Percentiles rank a stretch among this genome's conserved stretches.
Evolutionary conservation across 1,284 basidiomycete species (phyloP).

Genomic region (Cutaneotrichosporon sp.): DNA sequence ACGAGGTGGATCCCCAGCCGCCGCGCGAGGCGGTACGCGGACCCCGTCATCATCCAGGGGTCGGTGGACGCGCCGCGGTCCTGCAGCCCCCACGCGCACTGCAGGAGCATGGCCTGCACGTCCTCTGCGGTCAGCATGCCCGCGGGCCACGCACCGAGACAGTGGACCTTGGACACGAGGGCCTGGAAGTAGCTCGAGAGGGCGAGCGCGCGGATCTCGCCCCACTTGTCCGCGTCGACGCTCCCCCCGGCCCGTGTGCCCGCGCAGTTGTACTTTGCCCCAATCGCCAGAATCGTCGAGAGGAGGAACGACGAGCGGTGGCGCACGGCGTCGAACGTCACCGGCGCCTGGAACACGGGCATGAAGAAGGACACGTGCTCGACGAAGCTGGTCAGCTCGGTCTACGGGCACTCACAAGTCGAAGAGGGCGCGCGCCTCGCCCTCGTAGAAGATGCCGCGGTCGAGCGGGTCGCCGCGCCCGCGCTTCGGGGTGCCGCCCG

Average conservation of each 20-base stretch:
- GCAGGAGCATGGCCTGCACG: slow-evolving; percentile 26
- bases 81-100: slow-evolving; percentile 26
- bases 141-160: slow-evolving; percentile 19
- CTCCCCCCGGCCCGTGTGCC: neutral
- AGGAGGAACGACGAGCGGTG: slow-evolving; percentile 27
- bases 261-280: slow-evolving; percentile 24
- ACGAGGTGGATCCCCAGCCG: slow-evolving; percentile 26
- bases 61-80: slow-evolving; percentile 31
- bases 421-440: slow-evolving; percentile 22
- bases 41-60: slow-evolving; percentile 30
- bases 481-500: slow-evolving; percentile 21
- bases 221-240: slow-evolving; percentile 22
- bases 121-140: slow-evolving; percentile 20
- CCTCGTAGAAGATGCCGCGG: slow-evolving; percentile 20
- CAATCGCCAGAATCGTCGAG: slow-evolving; percentile 28
- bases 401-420: slow-evolving; percentile 18
- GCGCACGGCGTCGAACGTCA: slow-evolving; percentile 27
- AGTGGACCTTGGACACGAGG: slow-evolving; percentile 31
- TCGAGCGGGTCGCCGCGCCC: slow-evolving; percentile 29
- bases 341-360: slow-evolving; percentile 28
- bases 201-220: slow-evolving; percentile 23
- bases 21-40: slow-evolving; percentile 24
- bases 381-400: slow-evolving; percentile 19
- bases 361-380: slow-evolving; percentile 28
- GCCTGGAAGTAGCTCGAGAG: slow-evolving; percentile 31